These are phyloP conservation scores for Lachnellula willkommii DNA, from an alignment of 2,329 filamentous ascomycete genomes.

Conservation along the genomic window DNA sequence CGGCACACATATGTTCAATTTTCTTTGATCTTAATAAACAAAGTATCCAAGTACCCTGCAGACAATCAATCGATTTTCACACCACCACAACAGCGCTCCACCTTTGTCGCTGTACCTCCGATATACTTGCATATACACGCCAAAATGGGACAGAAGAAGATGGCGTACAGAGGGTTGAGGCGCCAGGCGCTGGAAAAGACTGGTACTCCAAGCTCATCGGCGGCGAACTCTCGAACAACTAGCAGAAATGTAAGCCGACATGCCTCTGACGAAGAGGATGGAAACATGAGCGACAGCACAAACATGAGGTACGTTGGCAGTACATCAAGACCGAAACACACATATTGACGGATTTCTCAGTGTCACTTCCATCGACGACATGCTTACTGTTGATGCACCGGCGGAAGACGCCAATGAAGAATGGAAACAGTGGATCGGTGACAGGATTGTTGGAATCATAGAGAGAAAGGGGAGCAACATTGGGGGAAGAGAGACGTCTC, in stretches of 20 bases:
- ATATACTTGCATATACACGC: background rate
- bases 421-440: slow-evolving; percentile 53
- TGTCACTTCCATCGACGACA: slow-evolving; percentile 45
- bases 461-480: slow-evolving; percentile 64
- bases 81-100: background rate
- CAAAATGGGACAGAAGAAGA: slow-evolving; percentile 30
- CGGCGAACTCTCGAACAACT: slow-evolving; percentile 41
- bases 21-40: background rate
- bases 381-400: slow-evolving; percentile 39
- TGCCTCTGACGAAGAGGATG: slow-evolving; percentile 50
- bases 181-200: slow-evolving; percentile 56
- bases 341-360: slow-evolving; percentile 10
- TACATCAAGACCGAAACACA: background rate
- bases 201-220: slow-evolving; percentile 46
- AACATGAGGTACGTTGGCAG: slow-evolving; percentile 42
- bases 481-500: slow-evolving; percentile 55
- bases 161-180: slow-evolving; percentile 18
- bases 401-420: slow-evolving; percentile 45
- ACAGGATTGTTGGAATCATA: slow-evolving; percentile 58
- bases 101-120: background rate
- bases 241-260: slow-evolving; percentile 46
- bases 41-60: slow-evolving; percentile 17
- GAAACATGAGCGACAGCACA: slow-evolving; percentile 47
- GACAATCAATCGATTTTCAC: slow-evolving; percentile 1
- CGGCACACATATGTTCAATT: background rate